Evolutionary conservation across 441 rosid genomes (phyloP), one percentile per base, ranked within the genome.

Genomic region (Arabidopsis hybrid): DNA sequence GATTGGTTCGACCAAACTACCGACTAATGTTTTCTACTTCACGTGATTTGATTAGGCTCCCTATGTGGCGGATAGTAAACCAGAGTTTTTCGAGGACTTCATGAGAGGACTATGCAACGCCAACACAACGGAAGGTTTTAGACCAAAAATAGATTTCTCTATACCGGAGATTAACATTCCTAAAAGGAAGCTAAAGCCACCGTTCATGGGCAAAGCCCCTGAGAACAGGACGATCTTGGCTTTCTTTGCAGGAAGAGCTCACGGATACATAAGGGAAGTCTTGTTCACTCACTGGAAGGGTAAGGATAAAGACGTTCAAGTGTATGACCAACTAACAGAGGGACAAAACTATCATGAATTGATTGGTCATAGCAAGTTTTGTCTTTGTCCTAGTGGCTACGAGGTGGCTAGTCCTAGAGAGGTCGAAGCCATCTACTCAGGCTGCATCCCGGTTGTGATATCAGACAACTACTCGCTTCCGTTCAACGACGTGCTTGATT

Each of bases 341-440:
- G 76, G 39, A 6, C 76, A 78, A 32, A 57, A 65, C 29, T 88
- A 86, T 74, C 71, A 60, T 34, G 57, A 76, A 11, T 16, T 83
- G 14, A 84, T 83, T 79, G 85, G 82, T 18, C 76, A 35, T 60
- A 81, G 85, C 73, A 85, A 79, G 79, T 86, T 84, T 71, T 88
- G 91, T 69, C 51, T 88, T 61, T 86, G 91, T 76, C 93, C 89
- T 11, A 88, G 93, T 57, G 89, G 93, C 65, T 84, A 53, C 18
- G 86, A 86, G 51, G 91, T 88, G 17, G 91, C 88, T 3, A 86
- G 89, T 67, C 86, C 87, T 1, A 63, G 86, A 72, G 76, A 83
- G 12, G 85, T 82, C 0, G 81, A 78, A 51, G 75, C 89, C 3
- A 49, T 87, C 11, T 35, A 67, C 6, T 74, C 73, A 0, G 87